Conservation (phyloP, 1,284 basidiomycete genomes). For the Ganoderma leucocontextum region DNA sequence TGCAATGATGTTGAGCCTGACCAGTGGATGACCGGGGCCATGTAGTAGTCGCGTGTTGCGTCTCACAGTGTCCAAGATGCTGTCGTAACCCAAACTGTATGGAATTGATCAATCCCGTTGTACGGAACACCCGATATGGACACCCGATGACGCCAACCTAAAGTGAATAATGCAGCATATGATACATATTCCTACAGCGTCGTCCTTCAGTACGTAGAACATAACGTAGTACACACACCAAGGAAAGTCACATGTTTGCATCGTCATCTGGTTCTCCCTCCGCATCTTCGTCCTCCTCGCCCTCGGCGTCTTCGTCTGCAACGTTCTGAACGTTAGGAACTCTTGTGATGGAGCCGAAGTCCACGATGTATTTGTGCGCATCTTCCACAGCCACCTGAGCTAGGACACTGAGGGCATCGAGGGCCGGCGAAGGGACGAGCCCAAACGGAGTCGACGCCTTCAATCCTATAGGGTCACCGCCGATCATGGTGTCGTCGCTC, state of each 20-base stretch:
- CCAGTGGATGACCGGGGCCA: background rate
- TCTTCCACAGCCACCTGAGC: slow-evolving; percentile 19
- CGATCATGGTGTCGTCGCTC: slow-evolving; percentile 62
- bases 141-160: background rate
- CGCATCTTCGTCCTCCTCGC: slow-evolving; percentile 44
- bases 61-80: background rate
- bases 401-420: slow-evolving; percentile 18
- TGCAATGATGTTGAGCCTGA: background rate
- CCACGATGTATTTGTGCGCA: slow-evolving; percentile 7
- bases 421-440: slow-evolving; percentile 6
- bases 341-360: slow-evolving; percentile 4
- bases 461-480: slow-evolving; percentile 33
- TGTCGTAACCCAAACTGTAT: background rate
- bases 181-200: slow-evolving; percentile 34
- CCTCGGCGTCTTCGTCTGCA: slow-evolving; percentile 44
- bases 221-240: slow-evolving; percentile 32
- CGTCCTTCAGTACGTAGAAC: slow-evolving; percentile 24
- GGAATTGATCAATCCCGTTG: background rate
- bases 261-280: slow-evolving; percentile 44
- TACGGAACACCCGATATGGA: background rate
- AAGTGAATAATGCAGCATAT: slow-evolving; percentile 50
- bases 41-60: background rate
- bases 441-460: slow-evolving; percentile 33
- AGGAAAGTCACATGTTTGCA: slow-evolving; percentile 22
- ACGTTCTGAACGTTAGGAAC: background rate